phyloP scores from a whole-genome alignment of 1,284 basidiomycete genomes.

The Ceratobasidium sp. region DNA sequence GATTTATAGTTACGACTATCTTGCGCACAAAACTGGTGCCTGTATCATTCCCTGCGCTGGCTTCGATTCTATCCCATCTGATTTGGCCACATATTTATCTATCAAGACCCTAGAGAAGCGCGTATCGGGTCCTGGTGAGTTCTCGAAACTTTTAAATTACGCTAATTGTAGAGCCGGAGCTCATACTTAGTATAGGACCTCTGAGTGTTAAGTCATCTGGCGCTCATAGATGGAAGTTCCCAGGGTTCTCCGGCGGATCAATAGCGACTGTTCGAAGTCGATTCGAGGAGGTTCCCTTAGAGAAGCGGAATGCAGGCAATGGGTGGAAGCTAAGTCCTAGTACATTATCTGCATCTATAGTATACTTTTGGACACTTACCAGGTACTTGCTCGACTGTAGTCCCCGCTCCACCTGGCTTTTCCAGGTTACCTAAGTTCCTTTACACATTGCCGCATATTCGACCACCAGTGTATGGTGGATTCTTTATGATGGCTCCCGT shows the following conservation, averaged over 20 bases:
- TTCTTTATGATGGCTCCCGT: constrained; percentile 72
- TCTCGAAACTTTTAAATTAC: constrained; percentile 39
- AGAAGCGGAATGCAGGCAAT: constrained; percentile 56
- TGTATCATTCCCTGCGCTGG: constrained; percentile 79
- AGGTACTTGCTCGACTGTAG: neutral
- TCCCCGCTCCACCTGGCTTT: constrained; percentile 56
- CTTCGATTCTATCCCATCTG: constrained; percentile 79
- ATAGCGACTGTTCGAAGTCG: constrained; percentile 66
- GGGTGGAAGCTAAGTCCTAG: constrained; percentile 72
- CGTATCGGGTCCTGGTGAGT: constrained; percentile 55
- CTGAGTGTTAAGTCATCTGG: constrained; percentile 57
- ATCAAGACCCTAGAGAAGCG: constrained; percentile 63
- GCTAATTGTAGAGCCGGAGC: no score
- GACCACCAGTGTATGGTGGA: constrained; percentile 65
- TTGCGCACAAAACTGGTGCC: constrained; percentile 74
- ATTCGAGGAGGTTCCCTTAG: constrained; percentile 64
- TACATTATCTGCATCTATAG: constrained; percentile 54
- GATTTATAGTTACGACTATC: constrained; percentile 66
- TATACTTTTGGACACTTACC: neutral
- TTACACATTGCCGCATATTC: constrained; percentile 65
- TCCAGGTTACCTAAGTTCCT: constrained; percentile 60
- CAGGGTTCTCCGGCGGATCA: constrained; percentile 76
- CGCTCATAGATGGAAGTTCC: constrained; percentile 66
- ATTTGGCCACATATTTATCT: constrained; percentile 71
- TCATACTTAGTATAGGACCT: constrained; percentile 50